Evolutionary conservation across 495 filamentous ascomycete genomes (phyloP).

Genomic region (Penicillium tannophilum): DNA sequence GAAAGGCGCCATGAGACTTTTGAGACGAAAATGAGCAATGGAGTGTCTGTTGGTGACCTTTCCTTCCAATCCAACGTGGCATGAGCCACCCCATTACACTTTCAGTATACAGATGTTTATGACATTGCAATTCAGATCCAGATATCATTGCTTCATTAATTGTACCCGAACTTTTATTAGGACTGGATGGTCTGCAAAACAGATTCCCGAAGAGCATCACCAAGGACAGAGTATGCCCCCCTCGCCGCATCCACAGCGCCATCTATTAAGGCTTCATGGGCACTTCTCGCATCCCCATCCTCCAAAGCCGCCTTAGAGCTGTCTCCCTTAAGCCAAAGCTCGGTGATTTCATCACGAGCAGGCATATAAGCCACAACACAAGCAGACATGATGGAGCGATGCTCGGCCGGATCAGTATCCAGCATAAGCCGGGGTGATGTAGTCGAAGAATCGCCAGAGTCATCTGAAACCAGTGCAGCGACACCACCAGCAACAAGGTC

Average conservation of each 20-base stretch:
- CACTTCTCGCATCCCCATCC: constrained; percentile 29
- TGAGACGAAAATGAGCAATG: too few species aligned
- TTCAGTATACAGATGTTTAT: neutral
- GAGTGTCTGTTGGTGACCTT: too few species aligned
- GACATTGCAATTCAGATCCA: neutral
- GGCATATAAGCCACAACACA: constrained; percentile 92
- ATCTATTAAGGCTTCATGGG: constrained; percentile 60
- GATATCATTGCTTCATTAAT: constrained; percentile 24
- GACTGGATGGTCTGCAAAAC: constrained; percentile 37
- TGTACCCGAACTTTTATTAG: constrained; percentile 9
- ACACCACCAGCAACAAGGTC: constrained; percentile 89
- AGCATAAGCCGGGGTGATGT: constrained; percentile 62
- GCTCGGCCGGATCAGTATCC: constrained; percentile 83
- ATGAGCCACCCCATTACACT: neutral
- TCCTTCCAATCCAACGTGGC: too few species aligned
- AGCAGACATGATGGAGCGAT: constrained; percentile 67
- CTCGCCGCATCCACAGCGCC: constrained; percentile 65
- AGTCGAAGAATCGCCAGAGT: constrained; percentile 33
- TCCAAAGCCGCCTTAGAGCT: constrained; percentile 42
- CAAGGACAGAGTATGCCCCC: constrained; percentile 59
- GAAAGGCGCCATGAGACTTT: too few species aligned
- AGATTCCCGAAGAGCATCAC: constrained; percentile 59
- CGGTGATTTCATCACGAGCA: constrained; percentile 85
- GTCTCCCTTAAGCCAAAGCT: constrained; percentile 90
- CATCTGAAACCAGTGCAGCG: constrained; percentile 68